Evolutionary conservation across 2,329 filamentous ascomycete genomes (phyloP), one percentile per base, ranked within the genome.

Genomic region (Trichoderma sp.): DNA sequence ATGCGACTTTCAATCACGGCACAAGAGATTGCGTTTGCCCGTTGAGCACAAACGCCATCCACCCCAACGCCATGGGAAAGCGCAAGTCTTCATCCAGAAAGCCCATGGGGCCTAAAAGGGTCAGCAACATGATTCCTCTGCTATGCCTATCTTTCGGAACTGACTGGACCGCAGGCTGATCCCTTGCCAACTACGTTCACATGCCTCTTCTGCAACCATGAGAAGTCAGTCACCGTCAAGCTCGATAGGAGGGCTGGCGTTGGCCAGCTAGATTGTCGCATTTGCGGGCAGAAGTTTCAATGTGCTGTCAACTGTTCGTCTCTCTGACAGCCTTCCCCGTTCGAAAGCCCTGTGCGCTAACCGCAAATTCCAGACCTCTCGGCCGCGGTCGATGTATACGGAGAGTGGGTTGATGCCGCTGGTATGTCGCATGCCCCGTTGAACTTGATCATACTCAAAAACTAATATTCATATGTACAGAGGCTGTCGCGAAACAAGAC

Each of bases 131-230:
- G 23, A 32, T 36, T 62, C 15, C 13, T 7, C 9, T 9, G 57
- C 26, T 20, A 43, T 32, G 55, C 67, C 23, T 17, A 30, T 36
- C 39, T 53, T 69, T 20, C 36, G 55, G 39, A 69, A 34, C 67
- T 71, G 55, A 63, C 57, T n/a, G 32, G 32, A 30, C 57, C 34
- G 23, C 65, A 67, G 90, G 84, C 88, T 80, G 92, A 95, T 76
- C 88, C 90, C 53, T 87, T 96, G 20, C 87, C 92, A 4, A 95
- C 93, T 3, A 89, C 90, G n/a, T 99, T 99, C 82, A 93, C 95
- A 71, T 99, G 96, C 80, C 90, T 99, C 59, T 99, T 99, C 84
- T 99, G 96, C 87, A 98, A 98, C 81, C 95, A 98, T 83, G 96
- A 98, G 80, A 96, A 94, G 75, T 93, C 95, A 0, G 93, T 99